Evolutionary conservation across 2,329 filamentous ascomycete species (phyloP).

Genomic region (Penicillium palitans): DNA sequence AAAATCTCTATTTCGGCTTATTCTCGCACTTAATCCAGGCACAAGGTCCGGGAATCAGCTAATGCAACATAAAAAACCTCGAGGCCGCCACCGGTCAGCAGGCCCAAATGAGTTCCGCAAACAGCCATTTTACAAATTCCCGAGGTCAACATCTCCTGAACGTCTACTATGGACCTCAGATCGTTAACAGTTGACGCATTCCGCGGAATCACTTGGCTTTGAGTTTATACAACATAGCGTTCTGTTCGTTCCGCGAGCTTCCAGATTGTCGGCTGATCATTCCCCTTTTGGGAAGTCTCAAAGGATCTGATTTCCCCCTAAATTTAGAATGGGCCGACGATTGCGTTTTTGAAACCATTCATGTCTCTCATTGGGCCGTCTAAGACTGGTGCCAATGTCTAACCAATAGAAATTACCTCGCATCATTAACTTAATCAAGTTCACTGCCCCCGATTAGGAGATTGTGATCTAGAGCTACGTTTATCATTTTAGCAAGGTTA

Average conservation of each 20-base stretch:
- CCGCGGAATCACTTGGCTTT: neutral
- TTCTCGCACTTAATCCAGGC: neutral
- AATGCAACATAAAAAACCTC: neutral
- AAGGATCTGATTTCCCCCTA: constrained; percentile 3
- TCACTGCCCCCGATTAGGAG: neutral
- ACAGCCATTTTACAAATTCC: neutral
- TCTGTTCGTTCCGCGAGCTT: neutral
- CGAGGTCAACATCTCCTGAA: too few species aligned
- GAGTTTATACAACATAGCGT: neutral
- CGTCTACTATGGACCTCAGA: neutral
- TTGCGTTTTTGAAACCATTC: neutral
- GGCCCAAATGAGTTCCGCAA: neutral
- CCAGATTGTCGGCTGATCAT: neutral
- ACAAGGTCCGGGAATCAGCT: neutral
- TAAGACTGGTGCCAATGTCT: neutral
- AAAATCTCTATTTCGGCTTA: constrained; percentile 1
- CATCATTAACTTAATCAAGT: neutral
- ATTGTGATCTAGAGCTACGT: neutral
- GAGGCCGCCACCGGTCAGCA: constrained; percentile 1
- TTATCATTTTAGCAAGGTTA: neutral
- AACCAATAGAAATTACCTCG: neutral
- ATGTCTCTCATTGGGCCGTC: neutral
- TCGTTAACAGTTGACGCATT: neutral
- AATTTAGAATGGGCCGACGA: constrained; percentile 1
- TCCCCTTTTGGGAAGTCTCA: neutral